A percentile compares a stretch with the other conserved stretches of the same genome.
These are phyloP conservation scores for Claviceps sorghi DNA, from an alignment of 2,329 filamentous ascomycete genomes.

Conservation along the genomic window DNA sequence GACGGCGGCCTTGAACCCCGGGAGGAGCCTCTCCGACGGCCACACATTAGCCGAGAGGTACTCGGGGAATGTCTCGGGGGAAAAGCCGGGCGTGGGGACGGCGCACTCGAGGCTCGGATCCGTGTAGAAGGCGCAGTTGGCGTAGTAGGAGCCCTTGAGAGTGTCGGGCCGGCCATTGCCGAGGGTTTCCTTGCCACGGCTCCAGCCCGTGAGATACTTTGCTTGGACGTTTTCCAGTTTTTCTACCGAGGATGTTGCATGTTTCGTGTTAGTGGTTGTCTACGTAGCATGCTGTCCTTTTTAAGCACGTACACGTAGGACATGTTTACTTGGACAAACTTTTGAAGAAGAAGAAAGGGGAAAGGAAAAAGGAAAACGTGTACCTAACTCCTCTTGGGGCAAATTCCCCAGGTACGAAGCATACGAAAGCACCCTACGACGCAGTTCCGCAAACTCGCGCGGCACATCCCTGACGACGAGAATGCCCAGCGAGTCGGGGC, in stretches of 20 bases:
- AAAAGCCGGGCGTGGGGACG: slow-evolving; percentile 42
- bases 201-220: slow-evolving; percentile 62
- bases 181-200: slow-evolving; percentile 66
- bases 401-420: slow-evolving; percentile 81
- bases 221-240: slow-evolving; percentile 44
- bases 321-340: too few species aligned
- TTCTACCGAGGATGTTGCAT: slow-evolving; percentile 26
- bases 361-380: too few species aligned
- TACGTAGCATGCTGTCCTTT: too few species aligned
- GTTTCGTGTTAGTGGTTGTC: too few species aligned
- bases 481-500: slow-evolving; percentile 79
- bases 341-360: not conserved
- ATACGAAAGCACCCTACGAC: slow-evolving; percentile 65
- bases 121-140: slow-evolving; percentile 68
- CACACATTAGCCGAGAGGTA: slow-evolving; percentile 86
- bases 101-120: slow-evolving; percentile 47
- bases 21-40: slow-evolving; percentile 55
- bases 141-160: slow-evolving; percentile 71
- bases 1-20: slow-evolving; percentile 59
- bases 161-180: slow-evolving; percentile 66
- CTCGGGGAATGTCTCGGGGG: slow-evolving; percentile 56
- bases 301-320: too few species aligned
- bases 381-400: slow-evolving; percentile 56
- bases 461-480: slow-evolving; percentile 85
- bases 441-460: slow-evolving; percentile 51